Evolutionary conservation across 2,329 filamentous ascomycete genomes (phyloP).

Genomic region (Diaporthe amygdali): DNA sequence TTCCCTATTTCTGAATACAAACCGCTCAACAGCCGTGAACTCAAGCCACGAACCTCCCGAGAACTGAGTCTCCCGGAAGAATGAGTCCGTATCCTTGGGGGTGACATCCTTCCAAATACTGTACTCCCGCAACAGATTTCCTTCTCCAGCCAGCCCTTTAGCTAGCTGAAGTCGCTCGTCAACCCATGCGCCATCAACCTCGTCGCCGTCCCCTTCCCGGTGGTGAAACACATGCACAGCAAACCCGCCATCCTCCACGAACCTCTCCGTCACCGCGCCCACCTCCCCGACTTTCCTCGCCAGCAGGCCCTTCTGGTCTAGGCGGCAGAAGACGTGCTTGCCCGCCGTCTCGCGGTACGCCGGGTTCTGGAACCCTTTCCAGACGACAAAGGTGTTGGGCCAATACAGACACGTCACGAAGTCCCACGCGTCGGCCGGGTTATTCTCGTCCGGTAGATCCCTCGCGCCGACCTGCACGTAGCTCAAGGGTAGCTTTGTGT

Average conservation of each 20-base stretch:
- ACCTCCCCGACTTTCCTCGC: background rate
- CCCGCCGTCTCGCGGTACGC: slow-evolving; percentile 1
- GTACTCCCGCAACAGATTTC: background rate
- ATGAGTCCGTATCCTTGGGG: background rate
- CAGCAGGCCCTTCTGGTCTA: background rate
- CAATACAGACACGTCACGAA: slow-evolving; percentile 6
- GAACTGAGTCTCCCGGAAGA: background rate
- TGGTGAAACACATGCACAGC: background rate
- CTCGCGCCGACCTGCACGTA: background rate
- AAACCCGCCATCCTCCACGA: background rate
- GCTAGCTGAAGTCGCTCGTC: background rate
- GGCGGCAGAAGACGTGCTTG: slow-evolving; percentile 1
- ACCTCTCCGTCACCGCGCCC: background rate
- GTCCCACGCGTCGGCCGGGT: background rate
- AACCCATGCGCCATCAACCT: background rate
- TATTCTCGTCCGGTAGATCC: background rate
- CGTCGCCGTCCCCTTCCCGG: background rate
- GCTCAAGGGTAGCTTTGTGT: background rate
- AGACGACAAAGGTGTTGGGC: background rate
- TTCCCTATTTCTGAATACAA: background rate
- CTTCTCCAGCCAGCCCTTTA: background rate
- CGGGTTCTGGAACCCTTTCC: slow-evolving; percentile 11
- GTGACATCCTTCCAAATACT: background rate
- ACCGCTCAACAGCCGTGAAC: background rate
- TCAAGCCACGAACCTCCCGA: background rate